Percentiles rank a stretch among this genome's conserved stretches.
Evolutionary conservation across 345 rosid genomes (phyloP).

Genomic region (Rhodamnia argentea): DNA sequence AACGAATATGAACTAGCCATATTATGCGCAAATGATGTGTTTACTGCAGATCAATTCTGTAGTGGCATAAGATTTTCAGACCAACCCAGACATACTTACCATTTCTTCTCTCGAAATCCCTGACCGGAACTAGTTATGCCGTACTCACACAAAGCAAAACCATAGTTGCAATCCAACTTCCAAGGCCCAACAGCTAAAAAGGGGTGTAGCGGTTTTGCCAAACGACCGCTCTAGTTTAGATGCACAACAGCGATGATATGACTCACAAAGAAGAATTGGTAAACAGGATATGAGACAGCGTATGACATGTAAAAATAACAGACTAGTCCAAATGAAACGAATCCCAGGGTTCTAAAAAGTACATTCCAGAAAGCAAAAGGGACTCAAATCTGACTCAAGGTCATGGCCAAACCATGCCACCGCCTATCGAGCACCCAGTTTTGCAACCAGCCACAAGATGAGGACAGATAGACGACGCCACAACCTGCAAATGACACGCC

Average conservation of each 20-base stretch:
- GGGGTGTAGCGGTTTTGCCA: too few relatives aligned
- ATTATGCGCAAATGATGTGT: not conserved
- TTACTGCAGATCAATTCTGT: not conserved
- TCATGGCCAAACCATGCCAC: slow-evolving; percentile 13
- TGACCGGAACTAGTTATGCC: not conserved
- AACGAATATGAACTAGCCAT: not conserved
- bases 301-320: not conserved
- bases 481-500: not conserved
- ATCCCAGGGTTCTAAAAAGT: not conserved
- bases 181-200: not conserved
- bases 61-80: not conserved
- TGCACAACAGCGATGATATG: not conserved
- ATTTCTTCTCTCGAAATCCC: not conserved
- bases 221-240: not conserved
- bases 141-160: not conserved
- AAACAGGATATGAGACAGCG: not conserved
- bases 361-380: not conserved
- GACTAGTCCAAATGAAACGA: not conserved
- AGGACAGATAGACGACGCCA: slow-evolving; percentile 13
- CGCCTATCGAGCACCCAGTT: slow-evolving; percentile 46
- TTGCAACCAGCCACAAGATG: slow-evolving; percentile 15
- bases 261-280: not conserved
- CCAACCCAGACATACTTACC: not conserved
- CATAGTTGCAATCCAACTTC: not conserved
- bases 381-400: not conserved